Evolutionary conservation across 192 early-diverging fungal genomes (phyloP).

Genomic region (Gonapodya prolifera): DNA sequence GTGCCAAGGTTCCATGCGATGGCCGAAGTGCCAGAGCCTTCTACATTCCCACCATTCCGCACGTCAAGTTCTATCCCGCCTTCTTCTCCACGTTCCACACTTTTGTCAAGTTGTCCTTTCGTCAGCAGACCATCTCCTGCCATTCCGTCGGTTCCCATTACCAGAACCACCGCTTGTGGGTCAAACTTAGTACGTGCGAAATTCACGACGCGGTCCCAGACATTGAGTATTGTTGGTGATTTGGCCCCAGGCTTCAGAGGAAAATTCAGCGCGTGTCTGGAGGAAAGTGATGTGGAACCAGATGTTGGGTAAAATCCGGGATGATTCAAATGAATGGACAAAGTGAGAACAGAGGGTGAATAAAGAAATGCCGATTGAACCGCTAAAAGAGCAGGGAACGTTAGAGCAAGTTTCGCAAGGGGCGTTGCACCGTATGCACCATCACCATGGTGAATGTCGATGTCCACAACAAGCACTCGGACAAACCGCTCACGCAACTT

Average conservation of each 20-base stretch:
- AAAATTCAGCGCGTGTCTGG: not conserved
- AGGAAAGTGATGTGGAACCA: not conserved
- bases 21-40: not conserved
- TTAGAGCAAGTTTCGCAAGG: too few relatives aligned
- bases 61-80: not conserved
- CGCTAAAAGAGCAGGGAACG: too few relatives aligned
- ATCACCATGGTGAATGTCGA: slow-evolving; percentile 52
- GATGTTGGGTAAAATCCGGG: not conserved
- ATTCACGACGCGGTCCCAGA: not conserved
- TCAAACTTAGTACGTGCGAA: not conserved
- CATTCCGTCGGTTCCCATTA: not conserved
- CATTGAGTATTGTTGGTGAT: not conserved
- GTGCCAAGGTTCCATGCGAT: not conserved
- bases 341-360: not conserved
- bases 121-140: not conserved
- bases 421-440: too few relatives aligned
- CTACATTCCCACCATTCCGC: not conserved
- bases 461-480: slow-evolving; percentile 32
- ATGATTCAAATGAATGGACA: not conserved
- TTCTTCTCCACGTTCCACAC: not conserved
- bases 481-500: slow-evolving; percentile 35
- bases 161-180: not conserved
- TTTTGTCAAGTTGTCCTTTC: not conserved
- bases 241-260: not conserved
- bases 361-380: not conserved